Conservation (phyloP, 2,329 filamentous ascomycete genomes). For the Westerdykella sp. region DNA sequence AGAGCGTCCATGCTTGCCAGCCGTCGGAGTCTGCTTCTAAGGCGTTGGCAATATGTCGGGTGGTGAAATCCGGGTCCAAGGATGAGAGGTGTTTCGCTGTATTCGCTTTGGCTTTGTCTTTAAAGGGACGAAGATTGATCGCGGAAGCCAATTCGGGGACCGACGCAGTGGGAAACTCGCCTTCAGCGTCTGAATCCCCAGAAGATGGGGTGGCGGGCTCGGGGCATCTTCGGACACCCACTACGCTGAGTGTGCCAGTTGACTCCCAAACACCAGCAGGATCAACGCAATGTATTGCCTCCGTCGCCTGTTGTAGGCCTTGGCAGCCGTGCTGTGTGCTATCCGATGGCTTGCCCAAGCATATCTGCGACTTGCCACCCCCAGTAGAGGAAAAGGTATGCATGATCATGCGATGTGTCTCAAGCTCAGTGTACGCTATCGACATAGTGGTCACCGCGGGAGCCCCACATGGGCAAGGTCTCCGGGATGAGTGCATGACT, state of each 20-base stretch:
- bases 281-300: constrained; percentile 49
- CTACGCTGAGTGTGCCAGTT: constrained; percentile 53
- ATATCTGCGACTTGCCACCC: constrained; percentile 48
- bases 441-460: constrained; percentile 57
- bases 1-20: constrained; percentile 53
- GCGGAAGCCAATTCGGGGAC: constrained; percentile 15
- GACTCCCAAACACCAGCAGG: constrained; percentile 62
- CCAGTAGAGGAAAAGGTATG: constrained; percentile 57
- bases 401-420: constrained; percentile 57
- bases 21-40: constrained; percentile 24
- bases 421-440: constrained; percentile 56
- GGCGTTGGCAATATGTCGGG: constrained; percentile 1
- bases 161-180: constrained; percentile 7
- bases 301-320: constrained; percentile 39
- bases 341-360: constrained; percentile 45
- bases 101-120: constrained; percentile 7
- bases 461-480: constrained; percentile 49
- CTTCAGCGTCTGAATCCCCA: constrained; percentile 21
- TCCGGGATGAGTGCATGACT: constrained; percentile 51
- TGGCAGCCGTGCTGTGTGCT: constrained; percentile 27
- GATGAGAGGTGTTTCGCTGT: constrained; percentile 2
- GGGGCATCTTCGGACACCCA: constrained; percentile 54
- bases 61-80: constrained; percentile 6
- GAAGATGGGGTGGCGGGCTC: constrained; percentile 23
- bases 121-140: constrained; percentile 24